Percentiles rank a stretch among this genome's conserved stretches.
Evolutionary conservation across 129 eudicot species (phyloP).

Genomic region (Kitagawia praeruptora): DNA sequence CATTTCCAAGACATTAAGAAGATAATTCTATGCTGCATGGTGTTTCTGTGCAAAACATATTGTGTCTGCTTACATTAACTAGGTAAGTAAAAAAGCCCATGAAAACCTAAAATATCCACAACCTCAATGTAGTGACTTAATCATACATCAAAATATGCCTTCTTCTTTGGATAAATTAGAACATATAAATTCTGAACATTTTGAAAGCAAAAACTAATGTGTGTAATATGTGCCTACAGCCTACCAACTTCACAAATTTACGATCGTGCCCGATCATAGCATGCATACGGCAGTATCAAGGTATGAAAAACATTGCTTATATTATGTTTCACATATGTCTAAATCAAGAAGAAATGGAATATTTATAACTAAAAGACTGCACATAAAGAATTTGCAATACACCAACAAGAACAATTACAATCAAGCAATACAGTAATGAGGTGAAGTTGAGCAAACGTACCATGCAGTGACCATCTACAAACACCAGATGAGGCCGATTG

Average conservation of each 20-base stretch:
- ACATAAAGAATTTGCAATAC: background rate
- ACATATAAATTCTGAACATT: background rate
- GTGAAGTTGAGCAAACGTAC: slow-evolving; percentile 24
- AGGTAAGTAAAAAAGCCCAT: background rate
- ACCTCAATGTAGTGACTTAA: background rate
- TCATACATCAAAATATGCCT: background rate
- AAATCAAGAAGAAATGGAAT: background rate
- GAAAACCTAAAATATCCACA: background rate
- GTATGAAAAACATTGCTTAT: background rate
- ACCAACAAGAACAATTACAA: background rate
- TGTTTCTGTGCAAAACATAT: background rate
- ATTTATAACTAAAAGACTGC: background rate
- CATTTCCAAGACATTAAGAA: slow-evolving; percentile 1
- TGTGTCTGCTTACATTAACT: background rate
- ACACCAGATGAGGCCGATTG: slow-evolving; percentile 71
- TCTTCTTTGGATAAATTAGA: background rate
- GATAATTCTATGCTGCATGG: background rate
- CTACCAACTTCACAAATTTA: background rate
- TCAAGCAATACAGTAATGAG: background rate
- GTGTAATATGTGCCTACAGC: too few relatives aligned
- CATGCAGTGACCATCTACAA: slow-evolving; percentile 67
- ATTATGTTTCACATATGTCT: background rate
- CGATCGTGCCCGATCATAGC: background rate
- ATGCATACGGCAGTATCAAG: background rate
- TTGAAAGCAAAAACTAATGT: slow-evolving; percentile 1